These are phyloP conservation scores for Cryphonectria carpinicola DNA, from an alignment of 2,329 filamentous ascomycete genomes.

Conservation along the genomic window DNA sequence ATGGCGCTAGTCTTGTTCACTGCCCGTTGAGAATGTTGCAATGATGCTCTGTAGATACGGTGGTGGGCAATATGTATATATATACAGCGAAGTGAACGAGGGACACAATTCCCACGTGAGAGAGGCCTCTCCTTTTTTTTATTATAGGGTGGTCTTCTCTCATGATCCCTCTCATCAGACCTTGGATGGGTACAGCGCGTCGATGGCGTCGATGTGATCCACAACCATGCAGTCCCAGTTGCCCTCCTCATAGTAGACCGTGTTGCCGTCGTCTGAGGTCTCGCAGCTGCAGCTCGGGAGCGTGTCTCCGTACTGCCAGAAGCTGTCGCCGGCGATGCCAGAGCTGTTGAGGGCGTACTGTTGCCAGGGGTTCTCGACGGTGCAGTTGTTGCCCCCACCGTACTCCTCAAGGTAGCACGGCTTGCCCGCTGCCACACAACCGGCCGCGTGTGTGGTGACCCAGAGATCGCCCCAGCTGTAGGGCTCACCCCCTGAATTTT, in stretches of 20 bases:
- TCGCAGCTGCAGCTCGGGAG: constrained; percentile 28
- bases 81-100: constrained; percentile 10
- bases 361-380: constrained; percentile 31
- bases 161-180: background rate
- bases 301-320: constrained; percentile 32
- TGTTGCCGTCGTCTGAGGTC: constrained; percentile 31
- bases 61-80: background rate
- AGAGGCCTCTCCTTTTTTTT: background rate
- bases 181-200: constrained; percentile 23
- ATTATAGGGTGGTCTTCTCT: no score
- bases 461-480: constrained; percentile 30
- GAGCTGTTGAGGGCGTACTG: constrained; percentile 28
- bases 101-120: background rate
- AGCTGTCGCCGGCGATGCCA: constrained; percentile 30
- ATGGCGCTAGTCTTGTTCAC: background rate
- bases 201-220: constrained; percentile 29
- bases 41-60: background rate
- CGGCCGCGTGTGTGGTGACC: constrained; percentile 29
- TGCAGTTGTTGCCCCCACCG: constrained; percentile 29
- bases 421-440: constrained; percentile 29
- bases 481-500: constrained; percentile 24
- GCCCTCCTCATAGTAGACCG: constrained; percentile 27
- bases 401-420: constrained; percentile 32
- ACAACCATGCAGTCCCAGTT: constrained; percentile 32
- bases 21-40: background rate